Conservation (phyloP, 805 yeast species). For the Hanseniaspora hatyaiensis region DNA sequence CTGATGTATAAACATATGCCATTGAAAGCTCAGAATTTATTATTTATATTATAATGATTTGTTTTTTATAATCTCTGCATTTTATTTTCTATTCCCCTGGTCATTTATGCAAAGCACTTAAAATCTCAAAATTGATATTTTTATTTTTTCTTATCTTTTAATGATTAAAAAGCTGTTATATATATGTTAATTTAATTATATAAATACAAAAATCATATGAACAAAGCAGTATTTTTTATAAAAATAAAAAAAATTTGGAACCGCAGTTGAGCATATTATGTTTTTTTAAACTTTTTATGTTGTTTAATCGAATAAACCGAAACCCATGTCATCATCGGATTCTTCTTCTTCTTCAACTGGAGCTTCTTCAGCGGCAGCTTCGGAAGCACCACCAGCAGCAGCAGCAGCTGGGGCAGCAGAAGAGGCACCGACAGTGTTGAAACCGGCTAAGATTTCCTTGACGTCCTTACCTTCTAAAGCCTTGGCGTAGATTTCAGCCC, state of each 20-base stretch:
- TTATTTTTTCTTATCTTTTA: conserved; percentile 1
- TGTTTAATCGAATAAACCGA: conserved; percentile 79
- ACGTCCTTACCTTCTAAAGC: conserved; percentile 74
- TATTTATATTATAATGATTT: too few species aligned
- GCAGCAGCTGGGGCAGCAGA: conserved; percentile 35
- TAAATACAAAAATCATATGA: not conserved
- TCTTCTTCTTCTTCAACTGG: conserved; percentile 49
- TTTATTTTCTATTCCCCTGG: too few species aligned
- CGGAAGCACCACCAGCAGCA: conserved; percentile 38
- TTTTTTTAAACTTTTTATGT: not conserved
- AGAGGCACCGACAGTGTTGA: conserved; percentile 35
- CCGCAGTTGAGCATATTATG: conserved; percentile 5
- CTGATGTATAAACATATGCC: too few species aligned
- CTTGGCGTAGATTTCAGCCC: conserved; percentile 75
- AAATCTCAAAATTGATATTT: not conserved
- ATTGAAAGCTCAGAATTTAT: too few species aligned
- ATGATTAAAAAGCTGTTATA: conserved; percentile 5
- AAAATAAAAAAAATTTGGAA: too few species aligned
- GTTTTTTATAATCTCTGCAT: too few species aligned
- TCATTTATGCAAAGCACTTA: too few species aligned
- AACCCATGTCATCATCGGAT: conserved; percentile 82
- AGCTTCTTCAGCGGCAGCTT: conserved; percentile 51
- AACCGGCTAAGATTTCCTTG: conserved; percentile 53
- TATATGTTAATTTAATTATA: not conserved
- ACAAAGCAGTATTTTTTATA: not conserved